Evolutionary conservation across 1,139 yeast genomes (phyloP).

Genomic region (Debaryomyces psychrophilus): DNA sequence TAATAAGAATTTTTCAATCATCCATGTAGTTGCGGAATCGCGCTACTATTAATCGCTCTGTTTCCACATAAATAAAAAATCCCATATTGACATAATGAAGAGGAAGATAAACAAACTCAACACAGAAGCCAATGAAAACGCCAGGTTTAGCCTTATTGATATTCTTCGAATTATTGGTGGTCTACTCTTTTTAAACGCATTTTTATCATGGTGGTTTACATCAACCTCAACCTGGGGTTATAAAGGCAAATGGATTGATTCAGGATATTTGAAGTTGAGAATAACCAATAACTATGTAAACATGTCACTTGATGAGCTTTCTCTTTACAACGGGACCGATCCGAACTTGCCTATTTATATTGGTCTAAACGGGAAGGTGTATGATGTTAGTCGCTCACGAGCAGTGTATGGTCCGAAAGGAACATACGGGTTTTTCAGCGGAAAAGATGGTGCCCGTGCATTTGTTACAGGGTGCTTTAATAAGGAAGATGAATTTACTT

Average conservation of each 20-base stretch:
- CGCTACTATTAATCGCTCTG: not conserved
- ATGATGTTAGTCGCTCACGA: constrained; percentile 63
- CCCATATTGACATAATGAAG: not conserved
- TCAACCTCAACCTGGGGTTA: constrained; percentile 56
- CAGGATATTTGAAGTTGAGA: constrained; percentile 39
- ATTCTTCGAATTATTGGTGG: constrained; percentile 51
- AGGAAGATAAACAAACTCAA: not conserved
- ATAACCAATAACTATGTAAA: constrained; percentile 24
- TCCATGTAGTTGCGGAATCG: not conserved
- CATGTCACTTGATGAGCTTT: constrained; percentile 52
- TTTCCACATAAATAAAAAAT: not conserved
- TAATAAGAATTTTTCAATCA: not conserved
- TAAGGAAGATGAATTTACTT: constrained; percentile 59
- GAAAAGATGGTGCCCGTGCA: constrained; percentile 73
- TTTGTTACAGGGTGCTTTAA: constrained; percentile 76
- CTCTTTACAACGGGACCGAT: constrained; percentile 57
- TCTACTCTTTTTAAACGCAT: constrained; percentile 47
- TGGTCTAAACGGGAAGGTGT: constrained; percentile 68
- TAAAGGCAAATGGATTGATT: constrained; percentile 54
- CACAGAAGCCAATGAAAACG: not conserved
- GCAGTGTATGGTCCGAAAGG: constrained; percentile 69
- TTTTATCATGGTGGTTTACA: constrained; percentile 56
- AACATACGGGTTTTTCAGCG: constrained; percentile 62
- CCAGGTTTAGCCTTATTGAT: constrained; percentile 38
- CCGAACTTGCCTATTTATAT: constrained; percentile 58